Evolutionary conservation across 2,329 filamentous ascomycete genomes (phyloP), one percentile per base, ranked within the genome.

Genomic region (Fusarium pseudograminearum): DNA sequence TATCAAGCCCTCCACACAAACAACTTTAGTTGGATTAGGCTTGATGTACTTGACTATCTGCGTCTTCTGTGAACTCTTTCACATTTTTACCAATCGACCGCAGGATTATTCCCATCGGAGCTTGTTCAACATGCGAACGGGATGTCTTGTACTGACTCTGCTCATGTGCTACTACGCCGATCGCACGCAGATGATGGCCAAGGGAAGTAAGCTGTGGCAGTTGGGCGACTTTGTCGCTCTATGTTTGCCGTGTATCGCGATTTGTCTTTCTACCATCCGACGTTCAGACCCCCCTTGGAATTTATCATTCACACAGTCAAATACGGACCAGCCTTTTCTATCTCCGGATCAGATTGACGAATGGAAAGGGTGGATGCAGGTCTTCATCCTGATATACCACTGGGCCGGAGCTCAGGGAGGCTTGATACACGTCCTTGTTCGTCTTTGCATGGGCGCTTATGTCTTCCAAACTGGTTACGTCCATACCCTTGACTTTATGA

Each of bases 361-460:
- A 74, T 89, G 87, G 83, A 90, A 90, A 77, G 89, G 89, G 4
- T 85, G 87, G 82, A 88, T 90, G 85, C 87, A 90, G 68, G 80
- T 82, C 15, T 76, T 84, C 15, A 78, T 83, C 42, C 66, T 83
- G 6, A 79, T 87, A 18, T 90, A 88, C 70, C 84, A 88, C 69
- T 90, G 87, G 74, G 85, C 86, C 45, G 82, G 85, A 20, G 84
- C 83, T 15, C 85, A 62, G 73, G 79, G 12, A 12, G 53, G 56
- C 5, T 74, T 86, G 5, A 81, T 87, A 40, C 87, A 89, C 77
- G 81, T 86, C 68, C 76, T 86, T 54, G 78, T 87, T 16, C 83
- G 86, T 30, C 73, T 89, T 4, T 78, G 86, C 24, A 80, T 88
- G 12, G 83, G 86, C 2, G 81, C 83, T 3, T 90, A 89, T 74